Base-by-base conservation (phyloP, 106 monocot genomes). In the Gastrodia elata region DNA sequence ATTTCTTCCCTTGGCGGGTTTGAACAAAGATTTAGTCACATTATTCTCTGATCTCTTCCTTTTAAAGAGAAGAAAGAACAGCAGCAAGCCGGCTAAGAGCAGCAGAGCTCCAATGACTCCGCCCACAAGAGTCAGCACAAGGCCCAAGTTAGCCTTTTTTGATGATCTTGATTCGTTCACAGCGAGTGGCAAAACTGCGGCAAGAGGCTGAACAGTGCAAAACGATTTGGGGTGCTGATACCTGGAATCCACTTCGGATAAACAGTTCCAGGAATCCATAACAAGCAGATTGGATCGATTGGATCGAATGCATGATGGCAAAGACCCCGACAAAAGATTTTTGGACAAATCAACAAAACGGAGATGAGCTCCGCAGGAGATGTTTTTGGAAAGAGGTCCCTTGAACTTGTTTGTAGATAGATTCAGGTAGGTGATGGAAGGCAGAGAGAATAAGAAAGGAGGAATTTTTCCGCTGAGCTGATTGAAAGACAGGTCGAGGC, bases 191-290 rank as follows among this genome's bases (percentile, higher is more conserved):
- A 91, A 64, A 15, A 85, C 48, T 15, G 86, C 97, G 8, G 91
- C 97, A 56, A 93, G 39, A 28, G 97, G 90, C 24, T 79, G 78
- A 22, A 77, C 48, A 14, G 78, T 80, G 68, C 97, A 97, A 67
- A 81, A 90, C 42, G 86, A 83, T 64, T 38, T 78, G 18, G 77
- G 52, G 42, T 83, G 82, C 82, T 96, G 95, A 64, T 81, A 41
- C 38, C 26, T 80, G 5, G 71, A 27, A 55, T 81, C 78, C n/a
- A 40, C 68, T 1, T 56, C 72, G 24, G 48, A 48, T 15, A 97
- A 67, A 69, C 97, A 97, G 67, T 97, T 97, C 77, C 90, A 80
- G 14, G 92, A 80, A 78, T 75, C 74, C 65, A 86, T 46, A 5
- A 90, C 84, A 0, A 75, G 39, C 37, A 75, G 35, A 8, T 22